phyloP scores from a whole-genome alignment of 257 asterid species.

The Echites panduratus region DNA sequence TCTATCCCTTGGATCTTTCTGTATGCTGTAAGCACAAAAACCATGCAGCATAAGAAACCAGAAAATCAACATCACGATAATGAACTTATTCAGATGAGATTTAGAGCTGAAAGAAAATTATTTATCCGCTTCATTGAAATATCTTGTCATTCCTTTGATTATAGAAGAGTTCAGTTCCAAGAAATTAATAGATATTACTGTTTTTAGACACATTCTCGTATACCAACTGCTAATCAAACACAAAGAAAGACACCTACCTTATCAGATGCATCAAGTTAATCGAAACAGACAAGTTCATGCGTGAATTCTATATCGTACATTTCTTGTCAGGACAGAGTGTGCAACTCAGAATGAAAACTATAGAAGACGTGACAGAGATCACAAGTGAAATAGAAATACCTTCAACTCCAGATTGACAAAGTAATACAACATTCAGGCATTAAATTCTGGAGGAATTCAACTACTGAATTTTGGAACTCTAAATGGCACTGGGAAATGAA shows the following conservation, averaged over 20 bases:
- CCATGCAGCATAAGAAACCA: conserved; percentile 3
- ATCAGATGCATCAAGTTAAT: not conserved
- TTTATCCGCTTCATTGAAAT: not conserved
- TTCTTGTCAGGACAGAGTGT: not conserved
- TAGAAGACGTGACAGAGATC: not conserved
- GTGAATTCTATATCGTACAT: not conserved
- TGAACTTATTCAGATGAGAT: not conserved
- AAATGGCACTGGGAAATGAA: not conserved
- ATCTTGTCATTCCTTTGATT: not conserved
- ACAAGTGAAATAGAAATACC: not conserved
- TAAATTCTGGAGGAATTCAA: not conserved
- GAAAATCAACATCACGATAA: not conserved
- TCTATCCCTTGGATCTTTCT: conserved; percentile 79
- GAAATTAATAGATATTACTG: not conserved
- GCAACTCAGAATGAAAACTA: not conserved
- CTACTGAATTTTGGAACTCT: too few species aligned
- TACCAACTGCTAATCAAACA: not conserved
- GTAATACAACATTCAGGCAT: not conserved
- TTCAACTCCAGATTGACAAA: not conserved
- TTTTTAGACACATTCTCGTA: not conserved
- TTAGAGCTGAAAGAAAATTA: not conserved
- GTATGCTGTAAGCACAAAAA: conserved; percentile 56
- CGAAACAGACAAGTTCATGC: not conserved
- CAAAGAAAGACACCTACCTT: not conserved
- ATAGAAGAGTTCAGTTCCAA: not conserved